These are phyloP conservation scores for Conticribra guillardii DNA, from an alignment of 108 stramenopile species.

Conservation along the genomic window DNA sequence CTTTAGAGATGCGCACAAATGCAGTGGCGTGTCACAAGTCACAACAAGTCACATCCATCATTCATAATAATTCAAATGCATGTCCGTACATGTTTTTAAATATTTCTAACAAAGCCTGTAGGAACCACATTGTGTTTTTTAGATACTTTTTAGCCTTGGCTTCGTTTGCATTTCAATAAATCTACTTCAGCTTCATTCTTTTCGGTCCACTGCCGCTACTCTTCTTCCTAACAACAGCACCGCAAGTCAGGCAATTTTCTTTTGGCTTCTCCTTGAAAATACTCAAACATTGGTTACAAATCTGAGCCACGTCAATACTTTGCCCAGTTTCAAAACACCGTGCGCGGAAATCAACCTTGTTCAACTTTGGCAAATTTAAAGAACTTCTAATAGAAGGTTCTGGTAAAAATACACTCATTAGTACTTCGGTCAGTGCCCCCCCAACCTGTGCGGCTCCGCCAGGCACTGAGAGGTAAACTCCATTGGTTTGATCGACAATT, in stretches of 20 bases:
- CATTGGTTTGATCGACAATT: constrained; percentile 74
- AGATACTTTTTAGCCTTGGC: no score
- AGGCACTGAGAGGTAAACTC: constrained; percentile 57
- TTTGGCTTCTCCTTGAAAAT: constrained; percentile 71
- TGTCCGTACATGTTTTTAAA: no score
- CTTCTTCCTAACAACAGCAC: constrained; percentile 56
- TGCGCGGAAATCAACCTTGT: constrained; percentile 85
- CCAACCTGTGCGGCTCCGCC: constrained; percentile 75
- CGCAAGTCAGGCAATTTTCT: constrained; percentile 78
- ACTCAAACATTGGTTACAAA: constrained; percentile 87
- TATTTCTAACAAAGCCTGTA: no score
- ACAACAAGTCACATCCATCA: no score
- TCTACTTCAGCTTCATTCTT: constrained; percentile 18
- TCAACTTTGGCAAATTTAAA: constrained; percentile 73
- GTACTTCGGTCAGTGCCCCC: constrained; percentile 77
- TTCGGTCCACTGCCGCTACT: neutral
- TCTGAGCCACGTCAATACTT: constrained; percentile 72
- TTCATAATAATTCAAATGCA: no score
- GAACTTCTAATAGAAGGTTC: constrained; percentile 51
- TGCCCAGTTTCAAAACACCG: constrained; percentile 84
- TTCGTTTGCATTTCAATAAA: no score
- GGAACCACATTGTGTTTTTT: no score
- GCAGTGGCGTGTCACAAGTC: no score
- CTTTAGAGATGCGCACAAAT: no score
- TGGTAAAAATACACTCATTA: constrained; percentile 76